Evolutionary conservation across 257 asterid genomes (phyloP), one percentile per base, ranked within the genome.

Genomic region (Nemophila menziesii): DNA sequence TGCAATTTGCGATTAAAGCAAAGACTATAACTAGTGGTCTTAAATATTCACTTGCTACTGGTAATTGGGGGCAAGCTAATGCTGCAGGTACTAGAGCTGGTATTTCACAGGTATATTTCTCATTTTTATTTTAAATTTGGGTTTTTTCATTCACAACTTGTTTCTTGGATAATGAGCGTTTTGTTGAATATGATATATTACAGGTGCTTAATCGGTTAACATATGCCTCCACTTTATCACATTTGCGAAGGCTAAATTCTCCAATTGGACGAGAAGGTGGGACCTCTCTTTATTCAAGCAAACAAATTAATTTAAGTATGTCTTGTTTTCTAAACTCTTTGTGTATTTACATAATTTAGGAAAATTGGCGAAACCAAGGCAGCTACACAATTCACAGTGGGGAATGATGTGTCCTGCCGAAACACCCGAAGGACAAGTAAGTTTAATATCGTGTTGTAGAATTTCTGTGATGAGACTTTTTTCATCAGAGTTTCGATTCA

Each of bases 351-450:
- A 3, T 15, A 16, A 20, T 33, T n/a, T 61, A 89, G 98, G 95
- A 39, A 89, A 89, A 67, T 74, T 89, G 72, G 98, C 98, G 29
- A 84, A 84, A 63, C 98, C 95, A 13, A 78, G 98, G 74, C 98
- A 89, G 74, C 59, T 89, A 64, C 98, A 89, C 66, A 89, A 89
- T 64, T 89, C 98, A 13, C 98, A 89, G 52, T 89, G 98, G 98
- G 98, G 98, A 70, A 89, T 89, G 98, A 89, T 89, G 98, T 89
- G 98, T 64, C 95, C 98, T 43, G 98, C 94, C 15, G 98, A 89
- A 77, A 89, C 98, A 41, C 98, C 98, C 48, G 98, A 84, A 65
- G 98, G 98, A 63, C 95, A 84, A 63, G 98, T 80, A 38, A 54
- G 83, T 65, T 44, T 63, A 24, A 39, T 22, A 53, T 52, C 23